Base-by-base conservation (phyloP, 495 filamentous ascomycete species). In the Penicillium fimorum region DNA sequence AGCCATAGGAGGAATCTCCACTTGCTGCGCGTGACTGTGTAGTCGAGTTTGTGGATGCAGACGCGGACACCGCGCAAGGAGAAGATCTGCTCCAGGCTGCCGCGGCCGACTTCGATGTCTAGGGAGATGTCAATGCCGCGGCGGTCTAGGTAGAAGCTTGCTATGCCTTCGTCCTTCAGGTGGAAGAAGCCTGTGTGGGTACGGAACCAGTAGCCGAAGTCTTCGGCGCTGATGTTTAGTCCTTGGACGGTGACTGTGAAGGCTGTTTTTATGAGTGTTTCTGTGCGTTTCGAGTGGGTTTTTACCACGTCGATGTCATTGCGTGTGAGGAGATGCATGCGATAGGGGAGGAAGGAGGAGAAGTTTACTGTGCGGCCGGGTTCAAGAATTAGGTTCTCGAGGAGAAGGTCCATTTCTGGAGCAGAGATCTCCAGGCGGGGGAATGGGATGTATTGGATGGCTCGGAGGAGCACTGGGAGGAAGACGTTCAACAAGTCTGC, bases 371-470 rank as follows among this genome's bases (percentile, higher is more conserved):
- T 94, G 32, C 76, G 78, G 20, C 93, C 93, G 0, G 93, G 93
- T 60, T 97, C 92, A 35, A 97, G 76, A 49, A 97, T 87, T 38
- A 97, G 76, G 53, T 94, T 96, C 62, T 96, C 93, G 8, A 97
- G 73, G 1, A 97, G 76, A 11, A 97, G 82, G 60, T 96, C 91
- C 58, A 96, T 74, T 49, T 88, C 84, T 1, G 91, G 93, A 4
- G 88, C 86, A 1, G 89, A 87, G 7, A 96, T 73, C 62, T 96
- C 93, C 35, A 96, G 74, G 5, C 93, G 84, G 0, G 91, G 91
- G 35, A 97, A 93, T 0, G 93, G 93, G 17, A 96, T 77, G 72
- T 90, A 91, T 67, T 95, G 89, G 53, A 96, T 77, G 10, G 80
- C 81, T 59, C 87, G 77, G 59, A 96, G 83, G 38, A 91, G 63